phyloP scores from a whole-genome alignment of 2,329 filamentous ascomycete genomes.

The Botrytis sinoallii region DNA sequence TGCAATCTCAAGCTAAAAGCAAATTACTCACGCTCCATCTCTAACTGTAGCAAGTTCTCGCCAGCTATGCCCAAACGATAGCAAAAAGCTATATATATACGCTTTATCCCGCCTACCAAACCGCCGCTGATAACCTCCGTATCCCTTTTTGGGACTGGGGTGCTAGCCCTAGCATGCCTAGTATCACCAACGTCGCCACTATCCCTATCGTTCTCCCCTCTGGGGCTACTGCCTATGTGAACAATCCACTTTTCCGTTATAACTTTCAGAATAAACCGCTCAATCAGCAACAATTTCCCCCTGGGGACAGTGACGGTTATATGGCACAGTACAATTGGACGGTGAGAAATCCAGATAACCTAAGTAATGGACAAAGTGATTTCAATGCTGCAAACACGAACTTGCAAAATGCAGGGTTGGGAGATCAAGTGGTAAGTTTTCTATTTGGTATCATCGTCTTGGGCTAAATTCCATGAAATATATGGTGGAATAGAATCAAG shows the following conservation, averaged over 20 bases:
- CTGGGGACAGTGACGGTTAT: slow-evolving; percentile 34
- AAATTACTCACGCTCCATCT: neutral
- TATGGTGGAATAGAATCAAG: neutral
- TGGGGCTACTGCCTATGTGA: slow-evolving; percentile 33
- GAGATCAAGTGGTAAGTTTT: slow-evolving; percentile 25
- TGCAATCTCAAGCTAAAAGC: neutral
- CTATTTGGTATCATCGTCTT: neutral
- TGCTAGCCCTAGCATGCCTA: slow-evolving; percentile 44
- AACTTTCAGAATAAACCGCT: slow-evolving; percentile 42
- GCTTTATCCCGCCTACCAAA: slow-evolving; percentile 46
- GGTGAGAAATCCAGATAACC: slow-evolving; percentile 26
- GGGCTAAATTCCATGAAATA: neutral
- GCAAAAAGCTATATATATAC: slow-evolving; percentile 38
- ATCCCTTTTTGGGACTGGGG: slow-evolving; percentile 51
- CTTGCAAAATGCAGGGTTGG: slow-evolving; percentile 25
- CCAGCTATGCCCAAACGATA: slow-evolving; percentile 45
- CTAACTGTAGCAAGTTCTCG: slow-evolving; percentile 49
- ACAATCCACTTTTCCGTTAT: slow-evolving; percentile 54
- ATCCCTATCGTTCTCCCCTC: slow-evolving; percentile 35
- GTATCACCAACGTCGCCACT: slow-evolving; percentile 35
- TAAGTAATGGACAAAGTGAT: slow-evolving; percentile 22
- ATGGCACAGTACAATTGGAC: slow-evolving; percentile 40
- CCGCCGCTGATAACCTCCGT: slow-evolving; percentile 43
- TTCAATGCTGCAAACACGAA: slow-evolving; percentile 24
- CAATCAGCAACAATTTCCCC: slow-evolving; percentile 41